These are phyloP conservation scores for Phycomyces blakesleeanus DNA, from an alignment of 192 early-diverging fungal species.

Conservation along the genomic window DNA sequence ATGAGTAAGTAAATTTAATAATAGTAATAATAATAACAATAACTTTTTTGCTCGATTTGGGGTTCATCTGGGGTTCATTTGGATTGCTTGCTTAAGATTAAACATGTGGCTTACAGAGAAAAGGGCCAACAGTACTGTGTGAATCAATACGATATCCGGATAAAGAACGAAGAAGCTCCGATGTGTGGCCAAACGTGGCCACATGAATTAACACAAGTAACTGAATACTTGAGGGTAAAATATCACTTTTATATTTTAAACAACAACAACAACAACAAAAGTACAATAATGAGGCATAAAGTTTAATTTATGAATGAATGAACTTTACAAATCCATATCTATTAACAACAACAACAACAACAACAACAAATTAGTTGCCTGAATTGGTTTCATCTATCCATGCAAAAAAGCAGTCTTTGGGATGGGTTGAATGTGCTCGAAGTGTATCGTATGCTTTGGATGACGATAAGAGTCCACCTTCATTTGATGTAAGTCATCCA, in stretches of 20 bases:
- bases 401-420: constrained; percentile 31
- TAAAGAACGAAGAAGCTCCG: constrained; percentile 38
- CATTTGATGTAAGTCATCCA: constrained; percentile 46
- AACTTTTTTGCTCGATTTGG: background rate
- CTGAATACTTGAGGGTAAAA: constrained; percentile 48
- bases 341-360: constrained; percentile 20
- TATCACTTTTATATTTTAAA: background rate
- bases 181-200: constrained; percentile 55
- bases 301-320: too few relatives aligned
- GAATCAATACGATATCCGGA: constrained; percentile 57
- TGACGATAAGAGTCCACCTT: constrained; percentile 50
- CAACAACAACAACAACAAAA: too few relatives aligned
- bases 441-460: constrained; percentile 42
- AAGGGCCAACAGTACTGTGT: constrained; percentile 34
- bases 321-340: background rate
- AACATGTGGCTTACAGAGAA: background rate
- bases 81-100: too few relatives aligned
- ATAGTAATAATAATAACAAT: too few relatives aligned
- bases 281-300: too few relatives aligned
- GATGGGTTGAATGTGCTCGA: constrained; percentile 64
- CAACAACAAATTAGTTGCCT: too few relatives aligned
- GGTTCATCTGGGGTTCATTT: too few relatives aligned
- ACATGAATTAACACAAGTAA: constrained; percentile 43
- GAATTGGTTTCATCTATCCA: constrained; percentile 58
- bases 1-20: constrained; percentile 9